Percentiles rank a stretch among this genome's conserved stretches.
These are phyloP conservation scores for Penicillium crystallinum DNA, from an alignment of 495 filamentous ascomycete genomes.

Conservation along the genomic window DNA sequence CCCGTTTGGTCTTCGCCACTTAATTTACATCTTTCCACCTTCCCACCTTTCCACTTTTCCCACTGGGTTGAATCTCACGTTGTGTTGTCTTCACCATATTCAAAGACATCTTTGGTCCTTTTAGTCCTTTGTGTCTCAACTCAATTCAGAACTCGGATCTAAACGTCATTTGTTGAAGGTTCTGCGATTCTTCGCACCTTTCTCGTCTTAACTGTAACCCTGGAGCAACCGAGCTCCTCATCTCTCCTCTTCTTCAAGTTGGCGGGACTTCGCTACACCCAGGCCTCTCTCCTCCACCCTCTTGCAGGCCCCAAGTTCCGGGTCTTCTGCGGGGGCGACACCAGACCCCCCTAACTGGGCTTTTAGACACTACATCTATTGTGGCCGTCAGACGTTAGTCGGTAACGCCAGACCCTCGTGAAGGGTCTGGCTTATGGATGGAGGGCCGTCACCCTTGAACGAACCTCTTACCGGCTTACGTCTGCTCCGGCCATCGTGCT, in stretches of 20 bases:
- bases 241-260: conserved; percentile 74
- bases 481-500: conserved; percentile 26
- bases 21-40: neutral
- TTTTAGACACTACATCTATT: conserved; percentile 26
- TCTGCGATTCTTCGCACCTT: conserved; percentile 13
- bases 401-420: conserved; percentile 44
- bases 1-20: conserved; percentile 1
- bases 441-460: conserved; percentile 33
- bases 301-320: conserved; percentile 85
- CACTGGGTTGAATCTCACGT: neutral
- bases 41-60: neutral
- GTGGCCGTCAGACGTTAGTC: conserved; percentile 39
- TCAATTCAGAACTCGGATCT: neutral
- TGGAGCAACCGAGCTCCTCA: conserved; percentile 37
- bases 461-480: conserved; percentile 32
- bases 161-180: neutral
- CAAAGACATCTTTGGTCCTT: neutral
- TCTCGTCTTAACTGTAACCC: conserved; percentile 17
- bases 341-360: conserved; percentile 93
- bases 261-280: conserved; percentile 77
- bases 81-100: neutral
- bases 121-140: neutral
- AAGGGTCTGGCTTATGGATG: conserved; percentile 47
- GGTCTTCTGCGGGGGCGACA: conserved; percentile 93
- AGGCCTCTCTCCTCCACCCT: conserved; percentile 83